A percentile compares a stretch with the other conserved stretches of the same genome.
Evolutionary conservation across 2,329 filamentous ascomycete genomes (phyloP).

Genomic region (Cladosporium austrohemisphaericum): DNA sequence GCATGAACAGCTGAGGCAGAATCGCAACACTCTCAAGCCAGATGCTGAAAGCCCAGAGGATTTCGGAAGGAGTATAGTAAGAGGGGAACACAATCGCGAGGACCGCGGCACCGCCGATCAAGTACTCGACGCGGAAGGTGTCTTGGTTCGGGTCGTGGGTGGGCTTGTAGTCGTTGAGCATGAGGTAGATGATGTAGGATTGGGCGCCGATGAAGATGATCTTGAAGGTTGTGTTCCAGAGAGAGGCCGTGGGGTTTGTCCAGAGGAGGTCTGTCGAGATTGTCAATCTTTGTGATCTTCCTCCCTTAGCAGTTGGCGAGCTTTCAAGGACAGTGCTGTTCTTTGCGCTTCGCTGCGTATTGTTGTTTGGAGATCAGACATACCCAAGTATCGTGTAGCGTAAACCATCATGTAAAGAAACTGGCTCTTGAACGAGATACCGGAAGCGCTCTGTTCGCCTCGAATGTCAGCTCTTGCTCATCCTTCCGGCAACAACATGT

Average conservation of each 20-base stretch:
- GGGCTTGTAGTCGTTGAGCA: slow-evolving; percentile 95
- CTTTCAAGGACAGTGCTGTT: slow-evolving; percentile 19
- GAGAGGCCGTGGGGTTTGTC: slow-evolving; percentile 57
- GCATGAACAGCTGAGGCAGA: slow-evolving; percentile 94
- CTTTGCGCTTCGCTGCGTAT: not conserved
- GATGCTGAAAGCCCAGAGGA: slow-evolving; percentile 96
- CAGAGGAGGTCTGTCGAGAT: slow-evolving; percentile 70
- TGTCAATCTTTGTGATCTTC: slow-evolving; percentile 10
- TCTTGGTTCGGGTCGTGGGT: slow-evolving; percentile 96
- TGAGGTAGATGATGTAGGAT: slow-evolving; percentile 93
- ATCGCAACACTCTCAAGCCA: slow-evolving; percentile 98
- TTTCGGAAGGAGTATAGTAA: slow-evolving; percentile 74
- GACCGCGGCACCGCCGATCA: slow-evolving; percentile 74
- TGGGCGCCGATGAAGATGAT: slow-evolving; percentile 88
- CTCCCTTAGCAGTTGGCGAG: slow-evolving; percentile 18
- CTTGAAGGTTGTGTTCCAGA: slow-evolving; percentile 95
- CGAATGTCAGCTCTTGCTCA: slow-evolving; percentile 1
- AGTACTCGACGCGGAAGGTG: slow-evolving; percentile 94
- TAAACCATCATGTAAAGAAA: slow-evolving; percentile 93
- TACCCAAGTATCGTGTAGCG: slow-evolving; percentile 76
- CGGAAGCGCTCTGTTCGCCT: slow-evolving; percentile 76
- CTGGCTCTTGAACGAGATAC: slow-evolving; percentile 99
- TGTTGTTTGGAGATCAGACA: slow-evolving; percentile 6
- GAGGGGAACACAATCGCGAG: slow-evolving; percentile 82
- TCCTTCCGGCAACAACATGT: not conserved